These are phyloP conservation scores for Scortechinia acanthostroma DNA, from an alignment of 2,329 filamentous ascomycete species.

Conservation along the genomic window DNA sequence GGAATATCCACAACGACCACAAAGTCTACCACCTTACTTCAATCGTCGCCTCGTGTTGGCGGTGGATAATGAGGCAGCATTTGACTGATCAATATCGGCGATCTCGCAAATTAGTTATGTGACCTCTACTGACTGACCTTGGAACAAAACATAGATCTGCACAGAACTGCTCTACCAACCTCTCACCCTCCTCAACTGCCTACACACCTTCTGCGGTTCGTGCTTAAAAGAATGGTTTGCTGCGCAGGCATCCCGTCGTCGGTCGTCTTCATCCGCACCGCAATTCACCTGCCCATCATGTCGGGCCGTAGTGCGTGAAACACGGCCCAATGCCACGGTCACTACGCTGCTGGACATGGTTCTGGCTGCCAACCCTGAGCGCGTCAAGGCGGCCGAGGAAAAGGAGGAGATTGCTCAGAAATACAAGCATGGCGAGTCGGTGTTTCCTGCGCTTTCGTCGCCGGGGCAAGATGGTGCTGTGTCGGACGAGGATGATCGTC, in stretches of 20 bases:
- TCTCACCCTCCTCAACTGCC: conserved; percentile 82
- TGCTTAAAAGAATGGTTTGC: conserved; percentile 95
- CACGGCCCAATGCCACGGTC: conserved; percentile 82
- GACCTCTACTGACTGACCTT: no score
- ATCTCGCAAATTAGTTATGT: no score
- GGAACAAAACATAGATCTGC: conserved; percentile 66
- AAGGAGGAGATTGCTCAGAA: conserved; percentile 68
- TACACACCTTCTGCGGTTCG: conserved; percentile 91
- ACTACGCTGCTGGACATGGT: conserved; percentile 87
- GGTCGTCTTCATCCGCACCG: conserved; percentile 13
- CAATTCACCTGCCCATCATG: conserved; percentile 86
- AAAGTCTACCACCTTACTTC: not conserved
- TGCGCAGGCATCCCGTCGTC: conserved; percentile 61
- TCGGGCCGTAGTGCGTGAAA: conserved; percentile 77
- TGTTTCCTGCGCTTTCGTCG: conserved; percentile 66
- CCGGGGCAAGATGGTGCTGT: conserved; percentile 10
- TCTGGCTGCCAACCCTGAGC: conserved; percentile 70
- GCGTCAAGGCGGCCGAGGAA: conserved; percentile 63
- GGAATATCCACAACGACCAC: conserved; percentile 1
- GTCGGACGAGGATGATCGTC: conserved; percentile 36
- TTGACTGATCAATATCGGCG: no score
- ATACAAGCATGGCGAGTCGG: conserved; percentile 76
- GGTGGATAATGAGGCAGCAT: no score
- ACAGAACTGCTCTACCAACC: conserved; percentile 90
- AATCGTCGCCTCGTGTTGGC: not conserved